Evolutionary conservation across 768 basidiomycete species (phyloP).

Genomic region (Hygrophoropsis aurantiaca): DNA sequence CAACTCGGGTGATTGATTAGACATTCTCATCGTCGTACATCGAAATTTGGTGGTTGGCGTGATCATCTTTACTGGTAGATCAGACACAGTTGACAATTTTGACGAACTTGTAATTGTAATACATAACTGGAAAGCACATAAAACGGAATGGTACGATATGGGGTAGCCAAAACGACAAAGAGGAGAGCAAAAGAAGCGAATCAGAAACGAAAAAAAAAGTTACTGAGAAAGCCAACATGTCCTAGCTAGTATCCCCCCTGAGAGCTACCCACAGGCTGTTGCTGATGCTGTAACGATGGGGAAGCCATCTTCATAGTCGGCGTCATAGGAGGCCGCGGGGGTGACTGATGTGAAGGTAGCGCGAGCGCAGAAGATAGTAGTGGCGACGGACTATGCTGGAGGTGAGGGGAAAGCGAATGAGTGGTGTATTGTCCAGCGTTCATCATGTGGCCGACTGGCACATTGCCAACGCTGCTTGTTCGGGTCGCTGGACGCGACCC

Average conservation of each 20-base stretch:
- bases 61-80: no score
- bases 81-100: no score
- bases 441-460: conserved; percentile 27
- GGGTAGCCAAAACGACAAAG: conserved; percentile 29
- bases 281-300: conserved; percentile 56
- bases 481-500: conserved; percentile 49
- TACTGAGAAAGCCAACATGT: conserved; percentile 6
- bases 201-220: conserved; percentile 10
- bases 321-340: conserved; percentile 49
- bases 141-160: conserved; percentile 31
- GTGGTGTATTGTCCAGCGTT: conserved; percentile 40
- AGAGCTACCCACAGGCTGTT: conserved; percentile 45
- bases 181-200: conserved; percentile 12
- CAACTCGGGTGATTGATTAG: no score
- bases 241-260: conserved; percentile 51
- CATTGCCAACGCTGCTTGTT: conserved; percentile 13
- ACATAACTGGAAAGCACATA: conserved; percentile 39
- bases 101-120: conserved; percentile 20
- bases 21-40: no score
- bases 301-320: conserved; percentile 55
- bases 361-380: conserved; percentile 44
- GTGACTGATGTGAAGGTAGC: conserved; percentile 40
- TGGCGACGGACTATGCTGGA: conserved; percentile 47
- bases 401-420: conserved; percentile 50
- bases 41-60: no score